These are phyloP conservation scores for Aspergillus fumigatiaffinis DNA, from an alignment of 2,329 filamentous ascomycete species.

Conservation along the genomic window DNA sequence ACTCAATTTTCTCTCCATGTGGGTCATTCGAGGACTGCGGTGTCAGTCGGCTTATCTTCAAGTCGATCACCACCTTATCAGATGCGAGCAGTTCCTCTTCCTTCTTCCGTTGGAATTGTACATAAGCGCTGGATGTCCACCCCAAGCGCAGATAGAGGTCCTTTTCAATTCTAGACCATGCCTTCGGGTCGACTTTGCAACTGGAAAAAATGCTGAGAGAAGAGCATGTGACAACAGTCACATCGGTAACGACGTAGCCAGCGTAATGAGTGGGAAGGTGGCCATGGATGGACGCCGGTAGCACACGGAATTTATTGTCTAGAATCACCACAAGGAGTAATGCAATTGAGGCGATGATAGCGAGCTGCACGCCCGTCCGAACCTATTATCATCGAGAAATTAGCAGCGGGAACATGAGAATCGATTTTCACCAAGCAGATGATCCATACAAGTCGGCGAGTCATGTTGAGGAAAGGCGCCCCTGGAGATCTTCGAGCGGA, in stretches of 20 bases:
- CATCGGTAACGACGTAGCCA: conserved; percentile 79
- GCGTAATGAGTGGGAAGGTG: conserved; percentile 83
- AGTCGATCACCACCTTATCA: conserved; percentile 76
- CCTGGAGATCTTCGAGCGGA: conserved; percentile 26
- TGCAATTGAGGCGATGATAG: conserved; percentile 60
- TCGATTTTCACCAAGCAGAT: background rate
- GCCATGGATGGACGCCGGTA: conserved; percentile 79
- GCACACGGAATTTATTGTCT: conserved; percentile 82
- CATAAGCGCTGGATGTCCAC: conserved; percentile 72
- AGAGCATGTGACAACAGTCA: conserved; percentile 74
- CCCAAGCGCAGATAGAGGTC: conserved; percentile 75
- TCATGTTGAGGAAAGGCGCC: conserved; percentile 34
- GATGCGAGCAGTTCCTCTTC: conserved; percentile 73
- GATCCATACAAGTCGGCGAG: conserved; percentile 40
- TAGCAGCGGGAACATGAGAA: conserved; percentile 2
- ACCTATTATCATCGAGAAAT: conserved; percentile 38
- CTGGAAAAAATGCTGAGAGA: conserved; percentile 68
- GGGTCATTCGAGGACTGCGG: conserved; percentile 57
- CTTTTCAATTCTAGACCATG: conserved; percentile 85
- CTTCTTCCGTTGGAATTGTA: conserved; percentile 78
- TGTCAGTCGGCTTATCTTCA: conserved; percentile 69
- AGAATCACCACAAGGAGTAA: conserved; percentile 73
- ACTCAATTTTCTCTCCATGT: conserved; percentile 58
- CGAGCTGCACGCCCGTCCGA: conserved; percentile 70
- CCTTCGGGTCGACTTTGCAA: conserved; percentile 67